Conservation (phyloP, 1,284 basidiomycete genomes). For the Pascua guehoae region DNA sequence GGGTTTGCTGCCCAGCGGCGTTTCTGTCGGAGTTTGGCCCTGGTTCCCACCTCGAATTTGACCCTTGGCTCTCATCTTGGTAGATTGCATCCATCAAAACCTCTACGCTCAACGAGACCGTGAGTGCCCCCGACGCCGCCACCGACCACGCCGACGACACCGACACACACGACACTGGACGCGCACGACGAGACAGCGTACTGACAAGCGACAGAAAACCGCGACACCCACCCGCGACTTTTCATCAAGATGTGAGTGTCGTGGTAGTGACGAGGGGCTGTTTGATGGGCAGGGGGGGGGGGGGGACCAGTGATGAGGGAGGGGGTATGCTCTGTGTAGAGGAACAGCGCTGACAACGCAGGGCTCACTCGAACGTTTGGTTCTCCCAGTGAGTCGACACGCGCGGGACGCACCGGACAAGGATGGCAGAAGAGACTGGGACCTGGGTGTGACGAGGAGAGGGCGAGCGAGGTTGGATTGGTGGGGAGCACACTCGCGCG, state of each 20-base stretch:
- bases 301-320: no score
- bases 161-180: background rate
- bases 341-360: slow-evolving; percentile 17
- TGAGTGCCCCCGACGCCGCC: slow-evolving; percentile 3
- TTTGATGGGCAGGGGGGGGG: no score
- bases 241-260: slow-evolving; percentile 18
- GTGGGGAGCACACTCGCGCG: no score
- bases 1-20: background rate
- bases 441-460: background rate
- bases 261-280: background rate
- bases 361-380: slow-evolving; percentile 53
- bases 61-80: background rate
- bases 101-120: slow-evolving; percentile 15
- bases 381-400: slow-evolving; percentile 47
- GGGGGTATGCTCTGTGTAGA: no score
- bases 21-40: background rate
- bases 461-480: background rate
- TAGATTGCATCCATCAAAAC: slow-evolving; percentile 12
- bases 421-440: background rate
- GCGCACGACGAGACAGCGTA: background rate
- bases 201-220: slow-evolving; percentile 11
- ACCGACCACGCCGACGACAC: background rate
- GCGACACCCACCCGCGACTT: slow-evolving; percentile 7
- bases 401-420: background rate
- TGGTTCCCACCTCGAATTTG: slow-evolving; percentile 1